phyloP scores from a whole-genome alignment of 805 yeast genomes.

The Candida nitratophila region DNA sequence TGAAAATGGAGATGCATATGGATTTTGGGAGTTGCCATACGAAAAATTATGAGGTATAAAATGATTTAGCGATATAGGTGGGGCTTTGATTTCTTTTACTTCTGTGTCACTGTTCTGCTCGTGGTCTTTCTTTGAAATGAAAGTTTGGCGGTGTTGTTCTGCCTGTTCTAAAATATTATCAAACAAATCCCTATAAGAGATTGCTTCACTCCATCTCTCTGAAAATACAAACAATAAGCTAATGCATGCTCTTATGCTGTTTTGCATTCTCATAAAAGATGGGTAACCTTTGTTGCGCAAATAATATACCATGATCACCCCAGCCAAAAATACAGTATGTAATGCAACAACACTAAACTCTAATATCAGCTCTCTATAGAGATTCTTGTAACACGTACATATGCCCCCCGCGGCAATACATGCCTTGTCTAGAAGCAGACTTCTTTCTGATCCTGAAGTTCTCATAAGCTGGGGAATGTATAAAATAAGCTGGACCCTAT shows the following conservation, averaged over 20 bases:
- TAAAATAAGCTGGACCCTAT: conserved; percentile 11
- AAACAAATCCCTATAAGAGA: conserved; percentile 17
- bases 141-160: conserved; percentile 2
- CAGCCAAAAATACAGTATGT: conserved; percentile 18
- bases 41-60: neutral
- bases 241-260: conserved; percentile 20
- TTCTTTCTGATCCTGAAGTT: conserved; percentile 3
- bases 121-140: neutral
- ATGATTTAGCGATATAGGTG: neutral
- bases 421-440: conserved; percentile 9
- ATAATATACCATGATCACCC: conserved; percentile 21
- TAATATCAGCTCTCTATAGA: conserved; percentile 13
- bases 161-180: conserved; percentile 17
- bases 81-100: neutral
- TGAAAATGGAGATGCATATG: neutral
- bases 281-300: conserved; percentile 16
- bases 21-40: neutral
- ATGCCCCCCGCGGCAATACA: conserved; percentile 18
- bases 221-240: conserved; percentile 20
- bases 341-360: conserved; percentile 17
- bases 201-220: conserved; percentile 21
- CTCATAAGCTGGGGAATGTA: conserved; percentile 13
- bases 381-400: conserved; percentile 11
- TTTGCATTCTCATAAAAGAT: conserved; percentile 14
- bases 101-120: neutral